Conservation (phyloP, 2,329 filamentous ascomycete genomes). For the Tolypocladium inflatum region DNA sequence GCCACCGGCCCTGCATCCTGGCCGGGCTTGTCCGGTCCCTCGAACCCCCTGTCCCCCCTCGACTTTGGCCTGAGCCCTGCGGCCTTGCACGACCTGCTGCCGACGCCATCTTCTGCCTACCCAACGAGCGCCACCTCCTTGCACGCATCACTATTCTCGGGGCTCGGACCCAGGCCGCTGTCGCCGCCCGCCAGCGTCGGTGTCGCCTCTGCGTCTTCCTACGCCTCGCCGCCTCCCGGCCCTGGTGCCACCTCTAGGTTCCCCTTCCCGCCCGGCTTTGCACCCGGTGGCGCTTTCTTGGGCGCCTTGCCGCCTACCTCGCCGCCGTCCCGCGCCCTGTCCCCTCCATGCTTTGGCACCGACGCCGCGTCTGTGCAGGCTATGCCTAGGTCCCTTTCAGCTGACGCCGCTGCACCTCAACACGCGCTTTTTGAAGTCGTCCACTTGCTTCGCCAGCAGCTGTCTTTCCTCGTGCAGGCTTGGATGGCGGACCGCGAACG, state of each 20-base stretch:
- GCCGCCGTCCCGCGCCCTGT: not conserved
- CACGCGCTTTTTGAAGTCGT: not conserved
- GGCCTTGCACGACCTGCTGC: not conserved
- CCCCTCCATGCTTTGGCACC: not conserved
- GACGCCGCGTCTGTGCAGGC: not conserved
- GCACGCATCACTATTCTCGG: not conserved
- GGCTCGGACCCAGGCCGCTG: not conserved
- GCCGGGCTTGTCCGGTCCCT: not conserved
- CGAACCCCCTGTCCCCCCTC: not conserved
- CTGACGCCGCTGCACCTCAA: not conserved
- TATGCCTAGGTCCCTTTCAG: not conserved
- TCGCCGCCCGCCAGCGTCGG: not conserved
- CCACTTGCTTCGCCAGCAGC: constrained; percentile 1
- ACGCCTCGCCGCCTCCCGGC: not conserved
- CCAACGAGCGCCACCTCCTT: not conserved
- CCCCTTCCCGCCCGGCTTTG: not conserved
- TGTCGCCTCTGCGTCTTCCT: not conserved
- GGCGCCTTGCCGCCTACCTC: not conserved
- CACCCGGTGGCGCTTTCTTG: not conserved
- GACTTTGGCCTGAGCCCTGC: not conserved
- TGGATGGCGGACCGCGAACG: constrained; percentile 3
- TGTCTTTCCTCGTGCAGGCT: constrained; percentile 1
- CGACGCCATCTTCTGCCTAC: not conserved
- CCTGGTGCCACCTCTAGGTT: not conserved
- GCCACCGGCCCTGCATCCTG: not conserved